phyloP scores from a whole-genome alignment of 805 yeast species.

The Zygosaccharomyces bailii region DNA sequence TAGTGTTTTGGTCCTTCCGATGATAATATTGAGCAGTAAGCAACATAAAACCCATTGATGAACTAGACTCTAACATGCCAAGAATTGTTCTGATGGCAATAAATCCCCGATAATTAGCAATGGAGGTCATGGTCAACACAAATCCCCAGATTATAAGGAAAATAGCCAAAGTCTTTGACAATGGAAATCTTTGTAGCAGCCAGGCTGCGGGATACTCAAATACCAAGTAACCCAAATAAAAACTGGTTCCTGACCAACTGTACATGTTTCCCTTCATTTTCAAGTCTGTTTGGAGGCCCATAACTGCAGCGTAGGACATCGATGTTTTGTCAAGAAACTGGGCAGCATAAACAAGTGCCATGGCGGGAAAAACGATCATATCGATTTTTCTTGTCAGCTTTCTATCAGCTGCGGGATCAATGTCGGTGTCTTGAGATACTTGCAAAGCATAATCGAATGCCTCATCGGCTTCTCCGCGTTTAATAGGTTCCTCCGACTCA shows the following conservation, averaged over 20 bases:
- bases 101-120: conserved; percentile 46
- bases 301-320: conserved; percentile 56
- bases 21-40: conserved; percentile 60
- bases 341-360: conserved; percentile 51
- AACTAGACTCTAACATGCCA: conserved; percentile 51
- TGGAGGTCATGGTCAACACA: conserved; percentile 47
- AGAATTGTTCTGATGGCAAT: conserved; percentile 50
- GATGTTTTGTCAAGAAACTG: conserved; percentile 58
- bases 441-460: conserved; percentile 11
- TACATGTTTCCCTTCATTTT: conserved; percentile 46
- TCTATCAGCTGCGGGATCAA: conserved; percentile 31
- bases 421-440: conserved; percentile 3
- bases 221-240: conserved; percentile 49
- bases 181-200: conserved; percentile 48
- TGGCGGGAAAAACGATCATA: conserved; percentile 42
- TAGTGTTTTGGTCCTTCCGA: conserved; percentile 45
- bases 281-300: conserved; percentile 53
- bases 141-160: conserved; percentile 53
- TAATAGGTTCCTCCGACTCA: background rate
- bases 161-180: conserved; percentile 46
- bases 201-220: conserved; percentile 48
- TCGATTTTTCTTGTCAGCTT: conserved; percentile 44
- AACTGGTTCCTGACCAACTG: conserved; percentile 49
- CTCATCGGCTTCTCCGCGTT: conserved; percentile 10
- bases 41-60: conserved; percentile 52